phyloP scores from a whole-genome alignment of 768 basidiomycete species.

The Trametes elegans region DNA sequence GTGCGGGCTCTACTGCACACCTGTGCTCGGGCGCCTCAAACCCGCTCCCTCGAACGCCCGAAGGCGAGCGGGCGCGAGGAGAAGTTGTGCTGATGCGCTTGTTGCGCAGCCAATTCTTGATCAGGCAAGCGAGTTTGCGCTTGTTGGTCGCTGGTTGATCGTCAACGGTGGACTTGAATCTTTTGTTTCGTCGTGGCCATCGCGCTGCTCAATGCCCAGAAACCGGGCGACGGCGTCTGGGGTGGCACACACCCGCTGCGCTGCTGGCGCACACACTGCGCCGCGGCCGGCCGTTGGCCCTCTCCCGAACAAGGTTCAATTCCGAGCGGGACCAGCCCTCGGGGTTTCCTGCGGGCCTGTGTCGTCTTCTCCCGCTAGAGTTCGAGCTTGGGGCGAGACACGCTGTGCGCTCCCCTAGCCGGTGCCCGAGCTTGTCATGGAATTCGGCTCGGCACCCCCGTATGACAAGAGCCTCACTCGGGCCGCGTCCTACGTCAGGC shows the following conservation, averaged over 20 bases:
- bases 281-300: background rate
- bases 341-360: background rate
- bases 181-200: background rate
- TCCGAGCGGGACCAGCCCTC: background rate
- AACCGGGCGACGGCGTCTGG: background rate
- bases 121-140: background rate
- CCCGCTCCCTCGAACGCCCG: background rate
- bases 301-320: slow-evolving; percentile 3
- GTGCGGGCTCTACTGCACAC: background rate
- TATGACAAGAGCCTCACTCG: background rate
- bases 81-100: background rate
- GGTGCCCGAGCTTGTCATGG: background rate
- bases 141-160: background rate
- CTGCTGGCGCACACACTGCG: background rate
- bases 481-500: background rate
- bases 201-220: background rate
- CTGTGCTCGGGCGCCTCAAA: background rate
- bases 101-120: background rate
- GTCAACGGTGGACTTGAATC: background rate
- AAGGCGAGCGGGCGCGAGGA: background rate
- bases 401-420: too few relatives aligned
- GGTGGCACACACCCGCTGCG: background rate
- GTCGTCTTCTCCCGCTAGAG: slow-evolving; percentile 8
- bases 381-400: background rate
- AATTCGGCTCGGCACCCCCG: slow-evolving; percentile 1